Evolutionary conservation across 2,329 filamentous ascomycete species (phyloP).

Genomic region (Hirsutella rhossiliensis): DNA sequence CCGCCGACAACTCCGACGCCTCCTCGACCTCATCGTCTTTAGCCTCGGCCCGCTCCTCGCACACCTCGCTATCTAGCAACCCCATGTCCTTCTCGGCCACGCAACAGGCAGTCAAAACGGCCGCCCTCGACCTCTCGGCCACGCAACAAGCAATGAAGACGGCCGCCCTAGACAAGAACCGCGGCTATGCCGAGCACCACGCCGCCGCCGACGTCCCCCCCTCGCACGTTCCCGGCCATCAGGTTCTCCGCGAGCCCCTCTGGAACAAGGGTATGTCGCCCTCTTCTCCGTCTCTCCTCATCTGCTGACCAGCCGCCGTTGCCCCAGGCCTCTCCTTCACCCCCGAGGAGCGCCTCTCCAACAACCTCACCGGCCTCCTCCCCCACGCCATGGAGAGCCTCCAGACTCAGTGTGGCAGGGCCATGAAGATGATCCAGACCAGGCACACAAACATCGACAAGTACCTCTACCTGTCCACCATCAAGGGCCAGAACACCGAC

Average conservation of each 20-base stretch:
- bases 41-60: constrained; percentile 33
- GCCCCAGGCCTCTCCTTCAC: constrained; percentile 48
- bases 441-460: constrained; percentile 65
- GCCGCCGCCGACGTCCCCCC: constrained; percentile 40
- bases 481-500: constrained; percentile 66
- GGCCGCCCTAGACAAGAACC: constrained; percentile 46
- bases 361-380: constrained; percentile 55
- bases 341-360: constrained; percentile 48
- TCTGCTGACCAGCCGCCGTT: not conserved
- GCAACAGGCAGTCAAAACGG: constrained; percentile 48
- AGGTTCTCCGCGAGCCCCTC: constrained; percentile 47
- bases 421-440: constrained; percentile 62
- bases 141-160: constrained; percentile 50
- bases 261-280: constrained; percentile 50
- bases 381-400: constrained; percentile 51
- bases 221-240: constrained; percentile 43
- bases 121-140: constrained; percentile 40
- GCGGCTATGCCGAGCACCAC: constrained; percentile 46
- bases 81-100: constrained; percentile 40
- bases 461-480: constrained; percentile 67
- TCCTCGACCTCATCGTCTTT: constrained; percentile 40
- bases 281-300: not conserved
- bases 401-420: constrained; percentile 49
- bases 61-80: constrained; percentile 39
- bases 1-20: constrained; percentile 36